These are phyloP conservation scores for Sodiomyces alkalinus DNA, from an alignment of 2,329 filamentous ascomycete genomes.

Conservation along the genomic window DNA sequence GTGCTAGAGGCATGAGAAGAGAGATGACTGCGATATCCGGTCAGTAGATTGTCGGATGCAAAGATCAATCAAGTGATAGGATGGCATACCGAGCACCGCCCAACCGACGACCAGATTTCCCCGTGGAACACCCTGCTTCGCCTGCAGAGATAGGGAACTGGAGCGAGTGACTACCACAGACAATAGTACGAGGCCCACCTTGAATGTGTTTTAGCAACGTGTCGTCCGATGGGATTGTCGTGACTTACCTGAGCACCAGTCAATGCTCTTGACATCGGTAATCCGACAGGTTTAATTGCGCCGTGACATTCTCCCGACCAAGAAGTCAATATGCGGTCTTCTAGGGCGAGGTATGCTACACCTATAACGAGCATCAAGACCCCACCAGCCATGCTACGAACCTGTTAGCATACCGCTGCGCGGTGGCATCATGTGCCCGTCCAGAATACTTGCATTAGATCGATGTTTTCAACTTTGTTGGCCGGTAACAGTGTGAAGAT, in stretches of 20 bases:
- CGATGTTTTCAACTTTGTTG: constrained; percentile 66
- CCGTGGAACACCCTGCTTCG: constrained; percentile 67
- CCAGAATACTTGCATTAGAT: constrained; percentile 46
- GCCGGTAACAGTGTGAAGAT: constrained; percentile 79
- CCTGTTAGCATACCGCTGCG: constrained; percentile 8
- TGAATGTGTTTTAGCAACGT: too few species aligned
- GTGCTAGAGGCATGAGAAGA: constrained; percentile 64
- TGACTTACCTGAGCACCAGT: constrained; percentile 48
- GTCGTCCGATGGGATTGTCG: too few species aligned
- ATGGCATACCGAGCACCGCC: constrained; percentile 52
- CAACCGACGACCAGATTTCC: constrained; percentile 85
- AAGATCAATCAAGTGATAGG: too few species aligned
- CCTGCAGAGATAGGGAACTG: constrained; percentile 71
- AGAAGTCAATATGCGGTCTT: constrained; percentile 39
- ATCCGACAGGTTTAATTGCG: too few species aligned
- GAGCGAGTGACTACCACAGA: constrained; percentile 78
- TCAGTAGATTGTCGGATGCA: too few species aligned
- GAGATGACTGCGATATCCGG: constrained; percentile 44
- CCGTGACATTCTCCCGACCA: too few species aligned
- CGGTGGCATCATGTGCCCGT: too few species aligned
- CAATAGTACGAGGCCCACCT: constrained; percentile 66
- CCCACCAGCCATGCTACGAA: constrained; percentile 54
- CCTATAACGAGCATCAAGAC: constrained; percentile 64
- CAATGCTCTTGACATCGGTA: constrained; percentile 37
- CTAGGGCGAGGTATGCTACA: constrained; percentile 63